Base-by-base conservation (phyloP, 257 asterid genomes). In the Datura wrightii region DNA sequence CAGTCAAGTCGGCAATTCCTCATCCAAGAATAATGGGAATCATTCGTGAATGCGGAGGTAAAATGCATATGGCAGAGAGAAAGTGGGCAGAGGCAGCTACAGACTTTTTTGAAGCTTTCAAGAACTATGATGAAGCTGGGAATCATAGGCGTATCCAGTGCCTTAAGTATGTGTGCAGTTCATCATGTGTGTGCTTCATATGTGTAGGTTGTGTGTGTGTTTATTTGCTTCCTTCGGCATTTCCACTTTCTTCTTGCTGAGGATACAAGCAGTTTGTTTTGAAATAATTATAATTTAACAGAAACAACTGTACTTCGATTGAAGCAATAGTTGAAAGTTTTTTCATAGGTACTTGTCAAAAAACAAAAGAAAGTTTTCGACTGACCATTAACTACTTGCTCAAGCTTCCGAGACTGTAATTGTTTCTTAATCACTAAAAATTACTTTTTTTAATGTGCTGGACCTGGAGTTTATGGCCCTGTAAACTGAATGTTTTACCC, bases 1-100 rank as follows among this genome's bases (percentile, higher is more conserved):
- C 99, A n/a, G 93, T 97, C 72, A 97, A 97, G 85, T 97, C 99
- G 56, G 99, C 99, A 78, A 97, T 97, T 44, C 98, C 99, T 87
- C 99, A 97, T 90, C 99, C 99, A 62, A 94, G 99, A 90, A 95
- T 97, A 62, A 95, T 97, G 98, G 99, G 98, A 53, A 95, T 97
- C 74, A 95, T 97, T 89, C 98, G 97, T 85, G 99, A 97, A 91
- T 97, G 98, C 88, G 99, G 99, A 87, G 99, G 99, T 24, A 97
- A 97, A 91, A 97, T 97, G 99, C 98, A 94, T 82, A 97, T 95
- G 99, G 95, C 98, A 58, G 98, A 97, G 94, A 86, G 98, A 72
- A 97, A 93, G 80, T 97, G 98, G 99, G 92, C 93, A 48, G 98
- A 94, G 7, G 99, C 99, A 53, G 98, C 99, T 72, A 95, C 99